Evolutionary conservation across 768 basidiomycete genomes (phyloP).

Genomic region (Vishniacozyma victoriae): DNA sequence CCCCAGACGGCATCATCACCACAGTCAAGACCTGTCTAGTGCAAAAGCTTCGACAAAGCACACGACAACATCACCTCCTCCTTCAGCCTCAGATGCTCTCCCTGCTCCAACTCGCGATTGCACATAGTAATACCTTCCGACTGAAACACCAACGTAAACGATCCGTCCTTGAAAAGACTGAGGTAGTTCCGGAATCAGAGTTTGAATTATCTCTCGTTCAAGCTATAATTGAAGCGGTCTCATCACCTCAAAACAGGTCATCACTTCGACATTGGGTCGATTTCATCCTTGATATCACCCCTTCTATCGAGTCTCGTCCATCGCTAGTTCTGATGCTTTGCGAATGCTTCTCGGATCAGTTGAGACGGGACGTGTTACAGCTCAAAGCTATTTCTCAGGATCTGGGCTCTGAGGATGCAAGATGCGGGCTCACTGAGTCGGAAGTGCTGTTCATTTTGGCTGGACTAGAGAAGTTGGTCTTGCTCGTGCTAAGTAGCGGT

Average conservation of each 20-base stretch:
- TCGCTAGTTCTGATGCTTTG: slow-evolving; percentile 65
- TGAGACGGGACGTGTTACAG: slow-evolving; percentile 53
- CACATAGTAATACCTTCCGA: background rate
- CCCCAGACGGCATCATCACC: slow-evolving; percentile 49
- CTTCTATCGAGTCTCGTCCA: slow-evolving; percentile 70
- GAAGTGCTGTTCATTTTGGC: slow-evolving; percentile 72
- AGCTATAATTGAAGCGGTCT: slow-evolving; percentile 74
- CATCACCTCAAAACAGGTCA: slow-evolving; percentile 62
- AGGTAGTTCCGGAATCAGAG: background rate
- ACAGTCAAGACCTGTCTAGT: slow-evolving; percentile 66
- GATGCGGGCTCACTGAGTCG: slow-evolving; percentile 15
- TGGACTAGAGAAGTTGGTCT: slow-evolving; percentile 71
- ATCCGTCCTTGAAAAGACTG: slow-evolving; percentile 7
- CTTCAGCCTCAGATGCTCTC: slow-evolving; percentile 90
- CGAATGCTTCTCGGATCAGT: slow-evolving; percentile 70
- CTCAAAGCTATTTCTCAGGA: slow-evolving; percentile 46
- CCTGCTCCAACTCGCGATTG: slow-evolving; percentile 76
- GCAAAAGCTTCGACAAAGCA: slow-evolving; percentile 65
- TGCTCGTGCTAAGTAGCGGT: slow-evolving; percentile 47
- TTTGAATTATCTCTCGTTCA: slow-evolving; percentile 58
- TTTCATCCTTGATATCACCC: slow-evolving; percentile 83
- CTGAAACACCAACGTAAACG: slow-evolving; percentile 17
- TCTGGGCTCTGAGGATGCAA: slow-evolving; percentile 31
- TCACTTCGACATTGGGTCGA: slow-evolving; percentile 94
- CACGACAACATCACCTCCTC: slow-evolving; percentile 67